Conservation (phyloP, 441 rosid genomes). For the Euphorbia celastroides region DNA sequence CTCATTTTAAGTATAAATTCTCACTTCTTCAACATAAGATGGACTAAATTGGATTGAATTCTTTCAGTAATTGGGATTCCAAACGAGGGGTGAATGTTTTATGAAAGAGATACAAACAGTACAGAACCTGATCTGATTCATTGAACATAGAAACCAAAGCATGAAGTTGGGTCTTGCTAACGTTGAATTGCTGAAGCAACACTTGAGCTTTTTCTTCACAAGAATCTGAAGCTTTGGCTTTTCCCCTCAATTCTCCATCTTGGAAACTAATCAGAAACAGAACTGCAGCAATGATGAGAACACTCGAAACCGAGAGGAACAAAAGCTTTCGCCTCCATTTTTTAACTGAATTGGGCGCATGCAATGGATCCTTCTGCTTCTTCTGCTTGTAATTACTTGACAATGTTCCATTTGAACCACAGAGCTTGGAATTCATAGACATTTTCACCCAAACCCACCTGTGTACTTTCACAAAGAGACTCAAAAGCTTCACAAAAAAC, state of each 20-base stretch:
- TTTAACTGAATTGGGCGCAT: conserved; percentile 29
- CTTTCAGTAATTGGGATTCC: too few relatives aligned
- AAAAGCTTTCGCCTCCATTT: conserved; percentile 45
- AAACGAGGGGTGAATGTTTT: too few relatives aligned
- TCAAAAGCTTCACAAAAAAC: conserved; percentile 31
- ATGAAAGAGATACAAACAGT: conserved; percentile 14
- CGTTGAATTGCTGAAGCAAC: conserved; percentile 88
- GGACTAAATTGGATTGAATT: too few relatives aligned
- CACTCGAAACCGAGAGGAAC: conserved; percentile 38
- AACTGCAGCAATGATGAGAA: conserved; percentile 33
- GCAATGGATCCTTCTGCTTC: conserved; percentile 41
- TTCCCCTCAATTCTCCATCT: conserved; percentile 19
- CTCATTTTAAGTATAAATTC: too few relatives aligned
- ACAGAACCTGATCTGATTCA: conserved; percentile 67
- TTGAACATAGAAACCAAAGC: conserved; percentile 67
- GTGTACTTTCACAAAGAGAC: conserved; percentile 30
- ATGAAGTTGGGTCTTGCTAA: conserved; percentile 87
- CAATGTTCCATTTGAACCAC: conserved; percentile 40
- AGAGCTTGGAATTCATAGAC: conserved; percentile 52
- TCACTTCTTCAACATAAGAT: too few relatives aligned
- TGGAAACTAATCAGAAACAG: conserved; percentile 35
- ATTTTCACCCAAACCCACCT: conserved; percentile 42
- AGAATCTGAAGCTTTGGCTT: conserved; percentile 21
- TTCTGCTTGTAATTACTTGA: conserved; percentile 38
- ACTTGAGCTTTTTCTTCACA: conserved; percentile 76